Conservation (phyloP, 139 green algal species). For the Tetradesmus obliquus region DNA sequence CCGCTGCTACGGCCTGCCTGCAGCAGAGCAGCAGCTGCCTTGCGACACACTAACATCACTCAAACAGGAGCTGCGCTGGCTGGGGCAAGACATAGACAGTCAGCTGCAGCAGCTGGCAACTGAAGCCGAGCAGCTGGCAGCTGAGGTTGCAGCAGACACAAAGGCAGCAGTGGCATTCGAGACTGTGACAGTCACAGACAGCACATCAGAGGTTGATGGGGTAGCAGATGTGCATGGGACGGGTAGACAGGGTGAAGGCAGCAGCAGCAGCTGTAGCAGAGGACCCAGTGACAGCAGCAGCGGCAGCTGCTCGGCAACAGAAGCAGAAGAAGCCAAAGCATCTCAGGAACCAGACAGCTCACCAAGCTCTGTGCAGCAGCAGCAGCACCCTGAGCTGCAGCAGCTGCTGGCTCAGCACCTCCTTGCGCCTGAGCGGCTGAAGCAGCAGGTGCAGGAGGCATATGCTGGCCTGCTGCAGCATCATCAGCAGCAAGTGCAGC, state of each 20-base stretch:
- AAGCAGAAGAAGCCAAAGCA: not conserved
- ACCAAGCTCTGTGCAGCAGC: not conserved
- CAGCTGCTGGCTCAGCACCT: not conserved
- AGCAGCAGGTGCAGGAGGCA: conserved; percentile 17
- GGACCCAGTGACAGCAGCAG: not conserved
- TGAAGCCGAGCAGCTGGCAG: not conserved
- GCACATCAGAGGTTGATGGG: not conserved
- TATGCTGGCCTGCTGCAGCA: not conserved
- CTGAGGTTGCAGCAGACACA: conserved; percentile 15
- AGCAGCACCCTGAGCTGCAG: conserved; percentile 12
- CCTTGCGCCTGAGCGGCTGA: conserved; percentile 13
- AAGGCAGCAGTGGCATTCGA: not conserved
- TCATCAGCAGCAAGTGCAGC: conserved; percentile 17
- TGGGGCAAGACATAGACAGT: not conserved
- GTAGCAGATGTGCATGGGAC: not conserved
- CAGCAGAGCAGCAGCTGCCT: conserved; percentile 9
- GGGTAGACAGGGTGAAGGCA: not conserved
- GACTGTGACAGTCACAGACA: not conserved
- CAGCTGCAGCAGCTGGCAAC: not conserved
- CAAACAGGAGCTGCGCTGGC: conserved; percentile 11
- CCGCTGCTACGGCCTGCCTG: not conserved
- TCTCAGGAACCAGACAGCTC: not conserved
- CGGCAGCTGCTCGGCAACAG: not conserved
- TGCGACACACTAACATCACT: not conserved
- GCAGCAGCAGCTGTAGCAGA: not conserved